Evolutionary conservation across 441 rosid genomes (phyloP).

Genomic region (Capsella rubella): DNA sequence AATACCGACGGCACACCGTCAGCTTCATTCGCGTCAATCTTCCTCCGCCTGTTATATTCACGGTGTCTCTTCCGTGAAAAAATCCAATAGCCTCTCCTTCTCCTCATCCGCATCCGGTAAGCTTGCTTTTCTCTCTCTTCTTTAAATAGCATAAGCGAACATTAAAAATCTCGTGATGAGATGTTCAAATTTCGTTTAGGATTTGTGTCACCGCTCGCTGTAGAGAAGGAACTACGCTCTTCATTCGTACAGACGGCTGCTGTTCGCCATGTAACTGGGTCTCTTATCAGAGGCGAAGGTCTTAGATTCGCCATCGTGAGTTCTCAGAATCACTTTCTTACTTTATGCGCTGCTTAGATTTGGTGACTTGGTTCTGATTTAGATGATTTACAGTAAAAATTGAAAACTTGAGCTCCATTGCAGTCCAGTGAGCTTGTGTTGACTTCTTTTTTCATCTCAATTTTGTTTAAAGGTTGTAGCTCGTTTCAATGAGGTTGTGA

Average conservation of each 20-base stretch:
- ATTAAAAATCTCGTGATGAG: not conserved
- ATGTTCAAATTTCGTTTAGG: slow-evolving; percentile 37
- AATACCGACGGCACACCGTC: slow-evolving; percentile 33
- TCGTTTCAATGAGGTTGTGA: slow-evolving; percentile 91
- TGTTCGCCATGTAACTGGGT: slow-evolving; percentile 75
- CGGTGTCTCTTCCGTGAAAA: slow-evolving; percentile 27
- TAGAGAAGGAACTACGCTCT: slow-evolving; percentile 48
- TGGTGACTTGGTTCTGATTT: not conserved
- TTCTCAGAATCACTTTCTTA: not conserved
- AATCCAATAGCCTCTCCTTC: slow-evolving; percentile 40
- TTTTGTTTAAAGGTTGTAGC: slow-evolving; percentile 73
- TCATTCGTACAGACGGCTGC: slow-evolving; percentile 55
- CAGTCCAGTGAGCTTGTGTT: not conserved
- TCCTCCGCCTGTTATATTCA: not conserved
- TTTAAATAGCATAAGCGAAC: slow-evolving; percentile 20
- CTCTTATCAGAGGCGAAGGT: slow-evolving; percentile 65
- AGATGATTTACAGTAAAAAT: not conserved
- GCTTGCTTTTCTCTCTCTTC: not conserved
- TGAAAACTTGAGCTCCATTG: slow-evolving; percentile 3
- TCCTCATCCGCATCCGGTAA: slow-evolving; percentile 42
- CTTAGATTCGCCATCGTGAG: slow-evolving; percentile 89
- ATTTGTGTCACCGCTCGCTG: slow-evolving; percentile 42
- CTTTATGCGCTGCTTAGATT: not conserved
- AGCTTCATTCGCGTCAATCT: slow-evolving; percentile 12
- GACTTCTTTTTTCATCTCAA: not conserved